phyloP scores from a whole-genome alignment of 192 early-diverging fungal species.

The Gryganskiella cystojenkinii region DNA sequence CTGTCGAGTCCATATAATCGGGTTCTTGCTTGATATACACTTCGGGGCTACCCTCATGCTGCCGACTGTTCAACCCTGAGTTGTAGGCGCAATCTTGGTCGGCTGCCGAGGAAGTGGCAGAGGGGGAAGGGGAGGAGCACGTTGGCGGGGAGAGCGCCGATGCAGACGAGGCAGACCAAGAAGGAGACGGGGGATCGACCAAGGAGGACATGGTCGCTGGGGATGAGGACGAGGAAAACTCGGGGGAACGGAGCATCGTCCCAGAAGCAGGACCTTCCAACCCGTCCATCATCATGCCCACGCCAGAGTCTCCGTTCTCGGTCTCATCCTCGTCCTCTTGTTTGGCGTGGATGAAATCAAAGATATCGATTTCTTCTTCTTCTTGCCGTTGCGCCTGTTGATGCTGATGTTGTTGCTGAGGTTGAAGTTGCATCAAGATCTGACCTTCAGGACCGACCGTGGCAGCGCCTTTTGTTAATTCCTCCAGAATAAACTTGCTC shows the following conservation, averaged over 20 bases:
- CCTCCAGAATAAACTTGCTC: slow-evolving; percentile 28
- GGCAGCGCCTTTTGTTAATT: slow-evolving; percentile 10
- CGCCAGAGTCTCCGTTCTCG: slow-evolving; percentile 11
- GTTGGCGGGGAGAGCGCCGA: not conserved
- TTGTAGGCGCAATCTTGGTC: slow-evolving; percentile 2
- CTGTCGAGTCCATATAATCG: slow-evolving; percentile 1
- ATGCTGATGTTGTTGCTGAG: not conserved
- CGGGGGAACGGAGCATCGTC: not conserved
- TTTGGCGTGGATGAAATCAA: slow-evolving; percentile 50
- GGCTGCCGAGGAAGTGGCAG: slow-evolving; percentile 8
- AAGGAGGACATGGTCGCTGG: slow-evolving; percentile 1
- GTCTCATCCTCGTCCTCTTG: slow-evolving; percentile 39
- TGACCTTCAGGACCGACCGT: slow-evolving; percentile 8
- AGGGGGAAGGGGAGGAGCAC: slow-evolving; percentile 1
- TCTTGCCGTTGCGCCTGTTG: not conserved
- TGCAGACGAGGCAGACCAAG: slow-evolving; percentile 7
- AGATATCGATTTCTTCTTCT: slow-evolving; percentile 49
- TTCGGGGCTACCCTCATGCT: not conserved
- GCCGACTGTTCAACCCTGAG: not conserved
- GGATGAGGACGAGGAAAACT: slow-evolving; percentile 5
- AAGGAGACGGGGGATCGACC: slow-evolving; percentile 4
- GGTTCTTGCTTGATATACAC: slow-evolving; percentile 22
- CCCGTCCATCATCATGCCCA: not conserved
- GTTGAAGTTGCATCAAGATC: slow-evolving; percentile 9
- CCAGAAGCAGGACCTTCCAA: not conserved